These are phyloP conservation scores for Thraustotheca clavata DNA, from an alignment of 352 stramenopile species.

Conservation along the genomic window DNA sequence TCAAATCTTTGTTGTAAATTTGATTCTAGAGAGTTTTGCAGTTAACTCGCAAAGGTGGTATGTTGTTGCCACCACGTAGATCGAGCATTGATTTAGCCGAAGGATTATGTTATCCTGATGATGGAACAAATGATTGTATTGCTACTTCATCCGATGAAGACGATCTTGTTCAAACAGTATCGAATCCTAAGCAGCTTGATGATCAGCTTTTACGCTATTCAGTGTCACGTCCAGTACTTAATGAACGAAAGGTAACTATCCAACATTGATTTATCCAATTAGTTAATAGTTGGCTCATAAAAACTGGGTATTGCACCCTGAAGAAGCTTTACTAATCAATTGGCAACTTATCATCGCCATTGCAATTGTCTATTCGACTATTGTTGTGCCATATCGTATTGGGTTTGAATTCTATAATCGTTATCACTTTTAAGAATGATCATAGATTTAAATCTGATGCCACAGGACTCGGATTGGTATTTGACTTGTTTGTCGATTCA, in stretches of 20 bases:
- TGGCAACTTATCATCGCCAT: constrained; percentile 72
- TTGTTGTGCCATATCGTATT: constrained; percentile 82
- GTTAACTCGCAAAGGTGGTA: not conserved
- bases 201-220: not conserved
- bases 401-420: constrained; percentile 43
- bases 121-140: not conserved
- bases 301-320: constrained; percentile 56
- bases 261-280: not conserved
- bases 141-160: not conserved
- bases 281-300: constrained; percentile 1
- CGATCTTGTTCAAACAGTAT: not conserved
- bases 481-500: constrained; percentile 74
- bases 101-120: too few relatives aligned
- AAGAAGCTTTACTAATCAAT: constrained; percentile 50
- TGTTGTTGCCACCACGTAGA: not conserved
- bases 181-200: not conserved
- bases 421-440: not conserved
- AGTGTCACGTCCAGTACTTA: not conserved
- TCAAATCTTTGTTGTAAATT: not conserved
- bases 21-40: not conserved
- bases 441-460: constrained; percentile 1
- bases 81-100: not conserved
- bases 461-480: constrained; percentile 30
- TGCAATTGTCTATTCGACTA: constrained; percentile 82
- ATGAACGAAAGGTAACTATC: not conserved